Evolutionary conservation across 257 asterid genomes (phyloP), one percentile per base, ranked within the genome.

Genomic region (Primulina eburnea): DNA sequence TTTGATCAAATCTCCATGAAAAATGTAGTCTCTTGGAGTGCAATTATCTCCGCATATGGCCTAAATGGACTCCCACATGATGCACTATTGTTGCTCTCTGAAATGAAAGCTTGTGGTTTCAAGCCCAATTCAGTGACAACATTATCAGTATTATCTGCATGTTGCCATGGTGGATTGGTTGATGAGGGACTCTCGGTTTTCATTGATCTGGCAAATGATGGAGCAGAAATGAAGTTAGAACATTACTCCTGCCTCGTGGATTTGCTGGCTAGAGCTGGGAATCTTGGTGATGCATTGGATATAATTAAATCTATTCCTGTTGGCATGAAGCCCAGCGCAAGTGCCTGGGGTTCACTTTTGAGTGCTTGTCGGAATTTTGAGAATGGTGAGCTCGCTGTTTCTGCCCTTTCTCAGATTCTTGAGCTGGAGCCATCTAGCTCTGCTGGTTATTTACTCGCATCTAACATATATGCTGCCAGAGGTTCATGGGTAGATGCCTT

Each of bases 101-200:
- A 84, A 78, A 90, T 93, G 97, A 85, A 84, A 77, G 69, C 60
- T 50, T 79, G 68, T 34, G 89, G 95, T 40, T 58, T 85, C 67
- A 81, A 79, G 83, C 92, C 96, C 35, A 93, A 93, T 73, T 65
- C 82, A 59, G 85, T 90, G 20, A 93, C 96, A 58, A 72, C 68
- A 56, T 89, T 93, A 29, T 83, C 95, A 0, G 82, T 86, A 60
- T 70, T 90, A 69, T 89, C 95, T 38, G 96, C 96, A 38, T 93
- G 97, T 75, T 84, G 95, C 83, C 99, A 89, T 73, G 97, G 97
- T 21, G 99, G 99, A 55, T 77, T 93, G 79, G 86, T 93, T 29
- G 81, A 83, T 33, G 95, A 90, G 75, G 99, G 97, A 24, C 66
- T 90, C 50, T 76, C 81, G 32, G 35, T 90, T 40, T 86, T 93